These are phyloP conservation scores for Pseudogymnoascus sp. DNA, from an alignment of 2,329 filamentous ascomycete species.

Conservation along the genomic window DNA sequence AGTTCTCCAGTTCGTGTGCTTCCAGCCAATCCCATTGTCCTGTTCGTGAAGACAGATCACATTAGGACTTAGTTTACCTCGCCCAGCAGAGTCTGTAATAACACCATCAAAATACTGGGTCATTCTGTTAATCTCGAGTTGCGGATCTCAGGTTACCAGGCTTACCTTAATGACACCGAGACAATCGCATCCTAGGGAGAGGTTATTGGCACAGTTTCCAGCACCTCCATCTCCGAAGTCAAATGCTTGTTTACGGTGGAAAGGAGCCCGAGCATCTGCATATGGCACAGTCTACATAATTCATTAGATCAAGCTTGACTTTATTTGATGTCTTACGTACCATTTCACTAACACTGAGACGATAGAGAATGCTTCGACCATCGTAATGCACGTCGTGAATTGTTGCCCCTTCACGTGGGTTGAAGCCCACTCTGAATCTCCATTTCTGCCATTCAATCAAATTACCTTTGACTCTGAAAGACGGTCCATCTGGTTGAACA, in stretches of 20 bases:
- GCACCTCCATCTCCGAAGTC: slow-evolving; percentile 62
- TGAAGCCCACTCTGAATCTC: slow-evolving; percentile 56
- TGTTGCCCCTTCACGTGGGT: slow-evolving; percentile 52
- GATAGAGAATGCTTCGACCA: slow-evolving; percentile 50
- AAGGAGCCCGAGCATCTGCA: slow-evolving; percentile 53
- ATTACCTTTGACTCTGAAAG: slow-evolving; percentile 45
- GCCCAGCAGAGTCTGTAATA: slow-evolving; percentile 46
- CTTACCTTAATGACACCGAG: slow-evolving; percentile 53
- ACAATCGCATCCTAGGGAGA: slow-evolving; percentile 61
- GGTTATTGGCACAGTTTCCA: slow-evolving; percentile 58
- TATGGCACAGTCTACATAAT: slow-evolving; percentile 46
- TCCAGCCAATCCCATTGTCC: slow-evolving; percentile 63
- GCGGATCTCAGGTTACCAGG: background rate
- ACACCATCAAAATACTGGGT: slow-evolving; percentile 49
- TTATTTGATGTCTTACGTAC: slow-evolving; percentile 21
- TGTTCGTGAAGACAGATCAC: slow-evolving; percentile 64
- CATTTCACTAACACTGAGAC: slow-evolving; percentile 55
- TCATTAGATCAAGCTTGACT: background rate
- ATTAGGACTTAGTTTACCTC: slow-evolving; percentile 47
- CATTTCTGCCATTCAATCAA: slow-evolving; percentile 48
- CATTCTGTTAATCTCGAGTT: slow-evolving; percentile 15
- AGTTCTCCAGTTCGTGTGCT: slow-evolving; percentile 63
- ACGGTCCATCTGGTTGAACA: slow-evolving; percentile 54
- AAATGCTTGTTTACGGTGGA: slow-evolving; percentile 60
- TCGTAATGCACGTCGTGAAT: slow-evolving; percentile 56